A percentile compares a stretch with the other conserved stretches of the same genome.
phyloP scores from a whole-genome alignment of 495 filamentous ascomycete genomes.

The Apodospora peruviana region DNA sequence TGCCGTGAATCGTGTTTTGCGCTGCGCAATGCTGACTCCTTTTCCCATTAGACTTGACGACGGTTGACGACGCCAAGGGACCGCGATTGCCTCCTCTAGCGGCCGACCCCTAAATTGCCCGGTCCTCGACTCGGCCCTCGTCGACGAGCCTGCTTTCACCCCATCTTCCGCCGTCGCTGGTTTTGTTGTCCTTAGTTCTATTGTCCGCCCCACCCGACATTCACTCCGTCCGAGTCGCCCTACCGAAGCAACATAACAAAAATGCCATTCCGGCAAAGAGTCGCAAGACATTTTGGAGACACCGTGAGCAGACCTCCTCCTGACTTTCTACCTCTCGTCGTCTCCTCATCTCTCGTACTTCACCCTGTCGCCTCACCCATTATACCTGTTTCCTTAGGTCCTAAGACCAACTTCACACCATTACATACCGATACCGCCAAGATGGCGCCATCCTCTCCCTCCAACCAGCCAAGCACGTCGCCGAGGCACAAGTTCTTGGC shows the following conservation, averaged over 20 bases:
- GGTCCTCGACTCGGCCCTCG: neutral
- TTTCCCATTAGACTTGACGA: too few species aligned
- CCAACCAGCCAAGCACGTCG: neutral
- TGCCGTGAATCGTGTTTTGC: too few species aligned
- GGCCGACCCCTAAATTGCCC: too few species aligned
- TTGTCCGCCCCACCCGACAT: neutral
- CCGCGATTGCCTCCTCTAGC: too few species aligned
- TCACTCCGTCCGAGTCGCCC: neutral
- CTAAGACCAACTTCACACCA: too few species aligned
- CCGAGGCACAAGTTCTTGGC: neutral
- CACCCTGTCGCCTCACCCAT: too few species aligned
- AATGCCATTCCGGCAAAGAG: constrained; percentile 29
- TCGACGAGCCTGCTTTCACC: neutral
- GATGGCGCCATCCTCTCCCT: neutral
- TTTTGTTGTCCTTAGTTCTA: neutral
- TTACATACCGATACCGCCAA: too few species aligned
- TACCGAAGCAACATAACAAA: constrained; percentile 1
- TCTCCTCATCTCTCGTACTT: too few species aligned
- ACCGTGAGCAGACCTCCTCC: constrained; percentile 26
- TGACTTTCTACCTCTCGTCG: neutral
- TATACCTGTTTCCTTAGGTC: too few species aligned
- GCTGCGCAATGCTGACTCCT: too few species aligned
- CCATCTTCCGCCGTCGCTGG: neutral
- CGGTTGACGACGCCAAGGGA: too few species aligned
- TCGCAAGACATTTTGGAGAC: constrained; percentile 30